Base-by-base conservation (phyloP, 1,139 yeast genomes). In the Hansenula sp. region DNA sequence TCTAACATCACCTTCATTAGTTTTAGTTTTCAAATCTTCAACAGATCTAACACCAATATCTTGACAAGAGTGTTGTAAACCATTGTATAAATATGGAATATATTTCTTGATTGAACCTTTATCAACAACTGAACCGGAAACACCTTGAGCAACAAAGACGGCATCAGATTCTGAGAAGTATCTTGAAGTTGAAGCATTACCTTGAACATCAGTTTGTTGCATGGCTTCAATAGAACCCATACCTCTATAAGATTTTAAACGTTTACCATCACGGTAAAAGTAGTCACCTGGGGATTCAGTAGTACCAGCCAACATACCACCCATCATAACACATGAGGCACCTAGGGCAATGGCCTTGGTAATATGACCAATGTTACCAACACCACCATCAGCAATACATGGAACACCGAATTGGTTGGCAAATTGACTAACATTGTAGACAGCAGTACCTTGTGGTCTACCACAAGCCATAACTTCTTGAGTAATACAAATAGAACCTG, bases 381-480 rank as follows among this genome's bases (percentile, higher is more conserved):
- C 82, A 81, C 99, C 99, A 77, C 99, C 99, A 68, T 93, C 99
- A 56, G 99, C 99, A 59, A 93, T 90, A 72, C 96, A 87, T 62
- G 96, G 96, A 54, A 89, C 91, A 62, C 96, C 96, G 63, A 89
- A 89, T 66, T 79, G 76, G 70, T 81, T 82, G 57, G 96, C 91
- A 65, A 89, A 87, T 72, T 89, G 91, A 51, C 90, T 76, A 42
- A 89, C 96, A 51, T 80, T 81, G 74, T 78, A 88, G 45, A 89
- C 96, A 49, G 96, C 96, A 51, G 96, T 88, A 72, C 98, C 99
- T 77, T 94, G 99, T 49, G 99, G 99, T 79, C 99, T 91, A 72
- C 99, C 99, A 74, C 96, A 95, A 42, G 99, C 99, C 99, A 93
- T 93, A 49, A 93, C 99, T 74, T 93, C 99, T 75, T 94, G 99